Base-by-base conservation (phyloP, 225 moss, liverwort and hornwort genomes). In the Physcomitrellopsis africana region DNA sequence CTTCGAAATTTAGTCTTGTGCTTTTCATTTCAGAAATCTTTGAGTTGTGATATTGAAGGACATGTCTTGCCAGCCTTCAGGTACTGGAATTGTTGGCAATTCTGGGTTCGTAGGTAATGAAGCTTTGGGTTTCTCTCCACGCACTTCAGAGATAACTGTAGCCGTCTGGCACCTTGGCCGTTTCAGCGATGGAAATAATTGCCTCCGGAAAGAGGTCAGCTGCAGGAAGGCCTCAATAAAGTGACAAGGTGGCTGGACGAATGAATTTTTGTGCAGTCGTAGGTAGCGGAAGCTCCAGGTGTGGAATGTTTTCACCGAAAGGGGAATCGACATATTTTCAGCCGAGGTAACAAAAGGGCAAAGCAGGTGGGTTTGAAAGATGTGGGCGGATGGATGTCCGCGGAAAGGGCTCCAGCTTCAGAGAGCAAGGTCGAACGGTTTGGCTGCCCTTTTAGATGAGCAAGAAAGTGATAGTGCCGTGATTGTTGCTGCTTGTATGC, bases 361-460 rank as follows among this genome's bases (percentile, higher is more conserved):
- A 7, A 49, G 83, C 61, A 42, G 73, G 63, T 6, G 56, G 55
- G 73, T 65, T 58, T 59, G 49, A 82, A 97, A 80, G 90, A 99
- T 93, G 97, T 86, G 92, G 91, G 86, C 94, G 60, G 91, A 93
- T 80, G 93, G 93, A 72, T 87, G 91, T 62, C 80, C 79, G 46
- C 82, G 84, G 61, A 93, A 79, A 80, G 94, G 90, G 72, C 90
- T 81, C 73, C 91, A 89, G 76, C 87, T 94, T 60, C 93, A 88
- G 75, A 88, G 89, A 78, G 86, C 84, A 70, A 87, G 90, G 67
- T 94, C 93, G 52, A 82, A 91, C 6, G 97, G 97, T 46, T 73
- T 99, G 85, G 97, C 97, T 1, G 86, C 86, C 18, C 93, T 95
- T 63, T 77, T 99, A 63, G 93, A 95, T 51, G 87, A 85, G 54